Percentiles rank a stretch among this genome's conserved stretches.
phyloP scores from a whole-genome alignment of 2,329 filamentous ascomycete genomes.

The Dactylonectria estremocensis region DNA sequence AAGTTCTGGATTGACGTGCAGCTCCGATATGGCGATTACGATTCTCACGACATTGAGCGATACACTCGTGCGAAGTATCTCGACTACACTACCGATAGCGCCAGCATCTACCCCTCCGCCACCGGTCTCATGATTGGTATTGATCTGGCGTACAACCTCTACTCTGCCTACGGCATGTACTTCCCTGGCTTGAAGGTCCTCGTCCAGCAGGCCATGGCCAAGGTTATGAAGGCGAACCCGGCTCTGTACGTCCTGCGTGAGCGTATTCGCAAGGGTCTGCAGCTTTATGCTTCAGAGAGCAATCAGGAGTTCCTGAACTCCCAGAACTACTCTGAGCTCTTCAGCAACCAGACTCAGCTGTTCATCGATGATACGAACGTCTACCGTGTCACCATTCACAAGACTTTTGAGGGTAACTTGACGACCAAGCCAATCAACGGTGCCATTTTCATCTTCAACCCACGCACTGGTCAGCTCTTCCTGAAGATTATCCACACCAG shows the following conservation, averaged over 20 bases:
- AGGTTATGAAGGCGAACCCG: constrained; percentile 99
- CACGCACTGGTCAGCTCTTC: constrained; percentile 97
- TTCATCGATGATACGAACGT: constrained; percentile 99
- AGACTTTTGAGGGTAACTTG: constrained; percentile 99
- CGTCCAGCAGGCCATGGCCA: constrained; percentile 98
- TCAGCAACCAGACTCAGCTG: constrained; percentile 98
- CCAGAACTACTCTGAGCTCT: constrained; percentile 98
- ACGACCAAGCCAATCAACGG: constrained; percentile 99
- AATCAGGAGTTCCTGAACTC: constrained; percentile 99
- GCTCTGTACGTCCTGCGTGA: constrained; percentile 96
- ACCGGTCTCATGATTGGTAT: constrained; percentile 98
- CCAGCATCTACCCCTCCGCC: constrained; percentile 97
- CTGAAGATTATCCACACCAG: constrained; percentile 99
- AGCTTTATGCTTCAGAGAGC: constrained; percentile 97
- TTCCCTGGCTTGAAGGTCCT: constrained; percentile 98
- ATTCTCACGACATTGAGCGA: constrained; percentile 98
- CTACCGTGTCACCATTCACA: constrained; percentile 99
- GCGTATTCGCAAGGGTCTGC: constrained; percentile 97
- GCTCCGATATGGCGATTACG: constrained; percentile 96
- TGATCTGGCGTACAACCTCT: constrained; percentile 97
- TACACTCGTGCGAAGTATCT: constrained; percentile 98
- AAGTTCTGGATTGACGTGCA: constrained; percentile 99
- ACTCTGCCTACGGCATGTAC: constrained; percentile 98
- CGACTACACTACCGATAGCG: constrained; percentile 98
- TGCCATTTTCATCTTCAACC: constrained; percentile 99